Base-by-base conservation (phyloP, 352 stramenopile genomes). In the Phytophthora kernoviae region DNA sequence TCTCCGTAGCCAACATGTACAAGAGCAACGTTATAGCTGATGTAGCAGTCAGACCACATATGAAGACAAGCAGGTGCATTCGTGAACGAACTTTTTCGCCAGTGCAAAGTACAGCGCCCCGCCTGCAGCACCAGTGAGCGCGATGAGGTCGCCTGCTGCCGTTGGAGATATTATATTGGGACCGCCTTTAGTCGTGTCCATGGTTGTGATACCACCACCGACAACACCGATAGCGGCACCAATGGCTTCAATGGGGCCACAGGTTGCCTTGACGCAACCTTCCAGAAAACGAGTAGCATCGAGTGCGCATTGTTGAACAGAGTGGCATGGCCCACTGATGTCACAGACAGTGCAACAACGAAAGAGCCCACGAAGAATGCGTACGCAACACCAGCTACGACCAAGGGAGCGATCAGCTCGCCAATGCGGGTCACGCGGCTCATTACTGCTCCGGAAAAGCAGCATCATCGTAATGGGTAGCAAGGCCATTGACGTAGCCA, bases 241-340 rank as follows among this genome's bases (percentile, higher is more conserved):
- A 12, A 88, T 55, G 4, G 75, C 81, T 64, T 94, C 83, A 43
- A 87, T 78, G 1, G 63, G 44, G 74, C 77, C 14, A 94, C 77
- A 5, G 71, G 65, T n/a, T 90, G 67, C 0, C 81, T 77, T 7
- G 81, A 50, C 11, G 78, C 50, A 8, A 93, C 65, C 58, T 93
- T 93, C 36, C 82, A 80, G 26, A 91, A 68, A 32, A 94, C 86
- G 18, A 94, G 71, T 30, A 94, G 54, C 32, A 89, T 71, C 45
- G 86, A 94, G 68, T 94, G 86, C 11, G 81, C 67, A 51, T 94
- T 94, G 65, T 90, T 92, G 54, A 94, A 93, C 7, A 94, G 70
- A 18, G 84, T 92, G 11, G 83, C 86, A 60, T 94, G 86, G 48
- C 83, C 82, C 36, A 94, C 81, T 7, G 86, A 94, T 15, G 86